Evolutionary conservation across 1,139 yeast genomes (phyloP).

Genomic region (Zygosaccharomyces pseudobailii): DNA sequence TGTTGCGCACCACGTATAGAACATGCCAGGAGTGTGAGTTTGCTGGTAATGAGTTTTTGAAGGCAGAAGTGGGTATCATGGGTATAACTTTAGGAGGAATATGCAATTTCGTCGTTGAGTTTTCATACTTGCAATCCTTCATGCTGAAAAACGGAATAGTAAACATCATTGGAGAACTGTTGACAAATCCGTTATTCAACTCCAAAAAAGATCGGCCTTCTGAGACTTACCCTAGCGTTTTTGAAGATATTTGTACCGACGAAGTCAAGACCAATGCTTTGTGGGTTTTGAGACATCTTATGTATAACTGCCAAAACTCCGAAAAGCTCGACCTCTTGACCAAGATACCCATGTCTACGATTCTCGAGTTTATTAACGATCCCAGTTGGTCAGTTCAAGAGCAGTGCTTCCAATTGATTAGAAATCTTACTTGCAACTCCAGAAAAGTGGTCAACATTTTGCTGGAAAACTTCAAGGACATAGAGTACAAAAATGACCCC

Average conservation of each 20-base stretch:
- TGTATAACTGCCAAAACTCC: constrained; percentile 42
- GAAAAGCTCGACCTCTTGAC: constrained; percentile 37
- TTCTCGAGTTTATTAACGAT: constrained; percentile 49
- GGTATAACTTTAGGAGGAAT: constrained; percentile 62
- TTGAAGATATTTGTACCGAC: constrained; percentile 21
- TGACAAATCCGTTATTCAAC: constrained; percentile 33
- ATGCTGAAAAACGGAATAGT: constrained; percentile 55
- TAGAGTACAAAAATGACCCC: constrained; percentile 21
- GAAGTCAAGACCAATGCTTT: constrained; percentile 45
- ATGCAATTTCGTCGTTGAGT: constrained; percentile 76
- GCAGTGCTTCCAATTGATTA: constrained; percentile 63
- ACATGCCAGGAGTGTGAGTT: constrained; percentile 26
- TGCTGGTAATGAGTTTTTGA: constrained; percentile 25
- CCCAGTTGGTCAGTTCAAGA: constrained; percentile 53
- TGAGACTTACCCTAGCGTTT: constrained; percentile 7
- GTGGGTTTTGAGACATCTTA: constrained; percentile 53
- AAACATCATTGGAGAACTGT: constrained; percentile 41
- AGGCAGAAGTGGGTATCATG: constrained; percentile 38
- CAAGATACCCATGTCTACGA: constrained; percentile 46
- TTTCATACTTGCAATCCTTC: constrained; percentile 62
- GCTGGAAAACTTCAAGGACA: constrained; percentile 35
- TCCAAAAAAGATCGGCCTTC: constrained; percentile 19
- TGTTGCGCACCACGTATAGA: constrained; percentile 34
- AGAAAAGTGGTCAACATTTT: constrained; percentile 45
- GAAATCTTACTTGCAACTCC: constrained; percentile 72